phyloP scores from a whole-genome alignment of 129 eudicot species.

The Chrysanthemum lavandulifolium region DNA sequence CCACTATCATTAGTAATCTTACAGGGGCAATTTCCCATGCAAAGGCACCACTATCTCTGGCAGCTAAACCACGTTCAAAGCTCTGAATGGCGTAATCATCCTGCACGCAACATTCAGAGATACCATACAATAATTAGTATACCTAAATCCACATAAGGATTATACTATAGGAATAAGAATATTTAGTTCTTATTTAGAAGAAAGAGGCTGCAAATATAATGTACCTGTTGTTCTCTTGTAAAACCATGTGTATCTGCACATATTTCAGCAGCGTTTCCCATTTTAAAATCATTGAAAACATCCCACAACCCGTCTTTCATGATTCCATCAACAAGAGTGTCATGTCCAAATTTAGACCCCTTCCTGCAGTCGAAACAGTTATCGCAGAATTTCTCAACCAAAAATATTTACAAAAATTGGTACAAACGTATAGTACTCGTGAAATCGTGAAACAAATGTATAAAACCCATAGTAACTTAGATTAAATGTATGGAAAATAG shows the following conservation, averaged over 20 bases:
- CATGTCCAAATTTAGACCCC: slow-evolving; percentile 97
- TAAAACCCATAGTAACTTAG: neutral
- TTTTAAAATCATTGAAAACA: slow-evolving; percentile 75
- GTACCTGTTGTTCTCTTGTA: slow-evolving; percentile 92
- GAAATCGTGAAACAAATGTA: neutral
- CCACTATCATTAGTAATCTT: slow-evolving; percentile 32
- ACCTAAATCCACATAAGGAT: slow-evolving; percentile 5
- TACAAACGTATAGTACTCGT: neutral
- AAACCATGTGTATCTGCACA: slow-evolving; percentile 80
- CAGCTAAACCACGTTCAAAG: slow-evolving; percentile 97
- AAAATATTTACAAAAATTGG: neutral
- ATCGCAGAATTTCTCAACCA: neutral
- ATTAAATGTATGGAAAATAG: too few species aligned
- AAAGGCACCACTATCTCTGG: slow-evolving; percentile 81
- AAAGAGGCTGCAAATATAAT: slow-evolving; percentile 11
- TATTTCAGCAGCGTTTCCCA: slow-evolving; percentile 93
- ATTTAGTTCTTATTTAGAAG: slow-evolving; percentile 6
- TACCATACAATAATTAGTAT: neutral
- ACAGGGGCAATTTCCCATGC: slow-evolving; percentile 98
- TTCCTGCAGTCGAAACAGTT: slow-evolving; percentile 53
- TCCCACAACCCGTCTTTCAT: slow-evolving; percentile 95
- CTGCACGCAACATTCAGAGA: slow-evolving; percentile 41
- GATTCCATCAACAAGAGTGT: slow-evolving; percentile 93
- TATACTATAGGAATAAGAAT: neutral
- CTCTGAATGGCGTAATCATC: slow-evolving; percentile 93